phyloP scores from a whole-genome alignment of 768 basidiomycete genomes.

The Leccinum disarticulatum region DNA sequence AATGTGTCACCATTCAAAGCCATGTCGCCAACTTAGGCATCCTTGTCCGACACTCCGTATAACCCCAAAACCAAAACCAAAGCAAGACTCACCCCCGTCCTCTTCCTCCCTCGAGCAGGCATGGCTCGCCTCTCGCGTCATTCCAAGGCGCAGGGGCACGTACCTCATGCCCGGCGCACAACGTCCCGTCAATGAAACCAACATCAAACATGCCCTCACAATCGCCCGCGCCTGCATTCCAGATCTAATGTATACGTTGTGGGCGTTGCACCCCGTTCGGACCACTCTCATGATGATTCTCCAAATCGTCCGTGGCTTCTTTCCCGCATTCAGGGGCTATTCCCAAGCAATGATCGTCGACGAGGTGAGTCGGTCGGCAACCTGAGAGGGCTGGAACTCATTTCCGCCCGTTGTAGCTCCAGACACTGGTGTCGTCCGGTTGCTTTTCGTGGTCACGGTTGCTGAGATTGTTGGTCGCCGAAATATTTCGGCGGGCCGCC shows the following conservation, averaged over 20 bases:
- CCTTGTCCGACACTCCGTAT: conserved; percentile 10
- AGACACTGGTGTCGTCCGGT: conserved; percentile 66
- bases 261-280: conserved; percentile 63
- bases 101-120: conserved; percentile 38
- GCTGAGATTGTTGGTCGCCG: conserved; percentile 55
- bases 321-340: conserved; percentile 82
- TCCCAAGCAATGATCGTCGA: conserved; percentile 85
- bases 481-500: conserved; percentile 59
- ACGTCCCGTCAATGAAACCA: conserved; percentile 57
- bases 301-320: conserved; percentile 69
- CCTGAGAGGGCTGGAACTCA: conserved; percentile 5
- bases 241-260: conserved; percentile 51
- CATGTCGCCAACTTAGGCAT: conserved; percentile 24
- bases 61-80: conserved; percentile 1
- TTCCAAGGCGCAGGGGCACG: conserved; percentile 45
- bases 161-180: conserved; percentile 66
- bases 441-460: conserved; percentile 70
- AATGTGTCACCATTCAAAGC: conserved; percentile 28
- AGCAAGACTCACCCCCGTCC: background rate
- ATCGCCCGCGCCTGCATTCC: conserved; percentile 54
- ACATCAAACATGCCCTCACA: conserved; percentile 55
- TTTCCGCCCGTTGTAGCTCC: conserved; percentile 47
- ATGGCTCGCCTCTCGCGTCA: conserved; percentile 58
- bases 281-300: conserved; percentile 69
- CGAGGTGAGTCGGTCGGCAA: conserved; percentile 52